Conservation (phyloP, 148 eudicot genomes). For the Gaultheria prostrata region DNA sequence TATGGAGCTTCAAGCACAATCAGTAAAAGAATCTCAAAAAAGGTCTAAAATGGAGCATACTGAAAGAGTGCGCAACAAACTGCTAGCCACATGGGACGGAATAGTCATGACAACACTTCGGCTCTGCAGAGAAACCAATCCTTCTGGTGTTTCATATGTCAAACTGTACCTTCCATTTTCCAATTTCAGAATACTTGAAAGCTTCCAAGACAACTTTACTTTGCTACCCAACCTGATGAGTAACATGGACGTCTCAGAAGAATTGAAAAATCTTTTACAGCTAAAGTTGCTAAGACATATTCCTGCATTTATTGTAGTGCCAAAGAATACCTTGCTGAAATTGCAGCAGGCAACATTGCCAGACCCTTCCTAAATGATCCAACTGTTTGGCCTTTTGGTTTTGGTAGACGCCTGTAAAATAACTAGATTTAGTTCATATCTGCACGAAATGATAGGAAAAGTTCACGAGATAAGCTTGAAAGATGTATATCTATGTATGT, state of each 20-base stretch:
- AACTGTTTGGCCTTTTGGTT: conserved; percentile 87
- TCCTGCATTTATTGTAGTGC: background rate
- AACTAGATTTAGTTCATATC: conserved; percentile 4
- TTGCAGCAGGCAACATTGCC: conserved; percentile 71
- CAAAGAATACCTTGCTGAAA: conserved; percentile 52
- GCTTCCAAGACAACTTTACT: conserved; percentile 80
- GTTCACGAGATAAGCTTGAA: background rate
- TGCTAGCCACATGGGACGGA: conserved; percentile 71
- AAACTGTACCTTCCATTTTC: conserved; percentile 56
- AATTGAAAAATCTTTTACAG: background rate
- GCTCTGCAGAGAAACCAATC: conserved; percentile 49
- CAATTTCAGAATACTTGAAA: conserved; percentile 41
- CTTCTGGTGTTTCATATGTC: conserved; percentile 74
- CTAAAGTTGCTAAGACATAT: background rate
- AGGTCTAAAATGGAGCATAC: conserved; percentile 37
- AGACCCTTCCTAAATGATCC: conserved; percentile 84
- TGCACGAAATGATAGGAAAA: conserved; percentile 13
- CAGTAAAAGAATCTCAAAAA: background rate
- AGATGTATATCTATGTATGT: background rate
- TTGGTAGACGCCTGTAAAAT: conserved; percentile 67
- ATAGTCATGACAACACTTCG: conserved; percentile 72
- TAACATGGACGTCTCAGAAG: background rate
- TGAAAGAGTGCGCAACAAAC: conserved; percentile 64
- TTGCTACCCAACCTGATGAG: conserved; percentile 61
- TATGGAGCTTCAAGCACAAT: background rate